Evolutionary conservation across 768 basidiomycete species (phyloP), one percentile per base, ranked within the genome.

Genomic region (Brasilioporus rufonigricans): DNA sequence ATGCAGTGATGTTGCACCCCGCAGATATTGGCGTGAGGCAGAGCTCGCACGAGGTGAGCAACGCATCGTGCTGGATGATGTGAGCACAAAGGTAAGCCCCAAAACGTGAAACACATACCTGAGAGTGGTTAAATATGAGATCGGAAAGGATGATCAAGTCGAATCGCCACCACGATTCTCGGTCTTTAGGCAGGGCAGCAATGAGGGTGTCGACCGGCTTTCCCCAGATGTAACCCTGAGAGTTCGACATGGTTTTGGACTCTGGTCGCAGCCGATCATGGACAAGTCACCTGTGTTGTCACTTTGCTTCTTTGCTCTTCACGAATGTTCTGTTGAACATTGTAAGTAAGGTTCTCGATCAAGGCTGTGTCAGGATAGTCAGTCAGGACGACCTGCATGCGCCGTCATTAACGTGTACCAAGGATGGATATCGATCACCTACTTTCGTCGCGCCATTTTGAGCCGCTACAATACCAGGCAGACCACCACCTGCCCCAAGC

Each of bases 121-220:
- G 92, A 1, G 93, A 93, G 62, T 96, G 94, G 62, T 95, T 97
- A 72, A 96, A 97, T 32, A 98, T 82, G 32, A 98, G 82, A 72
- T 98, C 95, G 2, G 93, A 95, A 52, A 98, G 77, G 56, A 98
- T 85, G 50, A 98, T 79, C 21, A 96, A 65, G 62, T 96, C 85
- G 63, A 91, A 98, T 29, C 73, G 71, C 3, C 61, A 58, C 33
- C 55, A 57, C 5, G 58, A 31, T 6, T 65, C 61, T 8, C 52
- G 38, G 24, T 57, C 57, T 27, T 48, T 27, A 23, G 70, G 70
- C 0, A 70, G 51, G 7, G 57, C 27, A 11, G 57, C 57, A 21
- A 85, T 16, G 38, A 72, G 64, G 10, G 19, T 8, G 13, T 66
- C 47, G 4, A 84, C 75, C 0, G 81, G 63, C 13, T 77, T 77